Conservation (phyloP, 108 stramenopile genomes). For the Nannochloropsis gaditana region DNA sequence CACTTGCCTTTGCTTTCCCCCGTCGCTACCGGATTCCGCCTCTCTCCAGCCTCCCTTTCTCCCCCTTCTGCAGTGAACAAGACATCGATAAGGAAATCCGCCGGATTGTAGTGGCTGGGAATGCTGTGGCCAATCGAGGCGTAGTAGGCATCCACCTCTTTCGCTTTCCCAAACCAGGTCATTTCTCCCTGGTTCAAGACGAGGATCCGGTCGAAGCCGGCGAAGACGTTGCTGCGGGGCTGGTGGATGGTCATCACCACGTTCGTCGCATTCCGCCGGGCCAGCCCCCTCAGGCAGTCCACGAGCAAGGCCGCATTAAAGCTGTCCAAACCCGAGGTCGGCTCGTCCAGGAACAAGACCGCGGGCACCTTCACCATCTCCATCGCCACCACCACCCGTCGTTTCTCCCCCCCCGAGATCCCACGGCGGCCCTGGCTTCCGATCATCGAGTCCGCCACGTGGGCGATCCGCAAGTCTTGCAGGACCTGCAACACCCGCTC, state of each 20-base stretch:
- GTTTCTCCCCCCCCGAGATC: neutral
- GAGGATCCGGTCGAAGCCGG: constrained; percentile 64
- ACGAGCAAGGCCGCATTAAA: neutral
- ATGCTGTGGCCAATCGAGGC: neutral
- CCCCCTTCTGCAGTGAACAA: neutral
- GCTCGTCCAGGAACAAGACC: neutral
- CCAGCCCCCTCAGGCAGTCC: neutral
- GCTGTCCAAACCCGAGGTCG: neutral
- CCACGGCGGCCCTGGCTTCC: neutral
- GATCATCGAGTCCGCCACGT: neutral
- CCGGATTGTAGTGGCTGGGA: neutral
- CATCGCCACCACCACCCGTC: neutral
- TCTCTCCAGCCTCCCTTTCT: neutral
- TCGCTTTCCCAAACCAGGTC: neutral
- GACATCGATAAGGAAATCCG: neutral
- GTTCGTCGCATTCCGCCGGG: constrained; percentile 2
- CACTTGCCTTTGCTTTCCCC: neutral
- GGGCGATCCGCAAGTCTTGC: neutral
- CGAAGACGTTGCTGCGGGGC: constrained; percentile 66
- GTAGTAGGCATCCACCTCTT: neutral
- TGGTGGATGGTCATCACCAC: constrained; percentile 66
- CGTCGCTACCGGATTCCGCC: neutral
- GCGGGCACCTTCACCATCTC: neutral
- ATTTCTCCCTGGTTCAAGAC: constrained; percentile 47
- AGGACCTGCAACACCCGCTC: neutral